These are phyloP conservation scores for Urtica urens DNA, from an alignment of 306 rosid species.

Conservation along the genomic window DNA sequence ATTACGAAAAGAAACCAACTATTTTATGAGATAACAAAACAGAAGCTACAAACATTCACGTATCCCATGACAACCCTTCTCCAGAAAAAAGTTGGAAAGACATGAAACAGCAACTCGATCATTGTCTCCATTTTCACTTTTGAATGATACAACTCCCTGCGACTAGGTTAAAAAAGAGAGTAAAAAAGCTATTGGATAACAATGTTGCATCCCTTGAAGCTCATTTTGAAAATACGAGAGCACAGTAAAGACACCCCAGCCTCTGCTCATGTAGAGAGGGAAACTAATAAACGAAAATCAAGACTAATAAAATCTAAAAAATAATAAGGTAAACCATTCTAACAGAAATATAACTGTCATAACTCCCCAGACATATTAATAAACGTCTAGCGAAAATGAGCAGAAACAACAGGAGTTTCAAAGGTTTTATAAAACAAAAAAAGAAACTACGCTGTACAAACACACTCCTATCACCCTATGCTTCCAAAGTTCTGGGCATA, in stretches of 20 bases:
- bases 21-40: too few relatives aligned
- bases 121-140: too few relatives aligned
- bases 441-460: constrained; percentile 35
- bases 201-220: background rate
- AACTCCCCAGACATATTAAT: constrained; percentile 3
- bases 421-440: constrained; percentile 15
- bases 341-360: background rate
- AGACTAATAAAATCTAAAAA: background rate
- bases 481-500: constrained; percentile 19
- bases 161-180: background rate
- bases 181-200: background rate
- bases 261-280: background rate
- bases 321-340: background rate
- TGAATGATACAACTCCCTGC: too few relatives aligned
- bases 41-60: too few relatives aligned
- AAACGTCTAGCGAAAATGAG: background rate
- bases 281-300: too few relatives aligned
- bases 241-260: background rate
- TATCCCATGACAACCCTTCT: too few relatives aligned
- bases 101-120: too few relatives aligned
- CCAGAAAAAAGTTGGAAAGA: too few relatives aligned
- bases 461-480: constrained; percentile 16
- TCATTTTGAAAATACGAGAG: background rate
- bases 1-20: too few relatives aligned
- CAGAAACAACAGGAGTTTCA: constrained; percentile 13